Evolutionary conservation across 306 rosid species (phyloP).

Genomic region (Cucurbita moschata): DNA sequence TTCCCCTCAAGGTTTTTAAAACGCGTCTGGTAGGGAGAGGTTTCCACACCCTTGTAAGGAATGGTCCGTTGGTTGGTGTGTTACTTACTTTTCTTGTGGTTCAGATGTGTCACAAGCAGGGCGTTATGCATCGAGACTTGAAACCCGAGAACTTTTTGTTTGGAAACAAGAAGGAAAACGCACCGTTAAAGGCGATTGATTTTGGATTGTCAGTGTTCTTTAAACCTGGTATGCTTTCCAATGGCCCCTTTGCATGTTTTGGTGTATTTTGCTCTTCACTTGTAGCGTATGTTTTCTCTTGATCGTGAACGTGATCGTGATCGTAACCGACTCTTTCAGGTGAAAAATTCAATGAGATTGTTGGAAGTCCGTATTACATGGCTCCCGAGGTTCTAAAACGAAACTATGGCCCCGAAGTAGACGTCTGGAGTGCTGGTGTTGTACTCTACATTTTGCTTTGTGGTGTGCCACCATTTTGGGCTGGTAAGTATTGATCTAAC

Average conservation of each 20-base stretch:
- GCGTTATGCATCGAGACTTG: constrained; percentile 92
- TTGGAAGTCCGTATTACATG: constrained; percentile 99
- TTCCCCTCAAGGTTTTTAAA: too few relatives aligned
- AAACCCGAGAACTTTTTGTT: constrained; percentile 96
- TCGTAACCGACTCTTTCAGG: constrained; percentile 29
- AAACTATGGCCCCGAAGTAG: constrained; percentile 77
- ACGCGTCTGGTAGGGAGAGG: too few relatives aligned
- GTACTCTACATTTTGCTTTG: constrained; percentile 88
- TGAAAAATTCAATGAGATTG: constrained; percentile 69
- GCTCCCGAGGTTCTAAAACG: constrained; percentile 95
- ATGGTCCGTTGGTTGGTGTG: too few relatives aligned
- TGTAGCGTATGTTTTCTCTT: neutral
- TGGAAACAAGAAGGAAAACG: constrained; percentile 75
- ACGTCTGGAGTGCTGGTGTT: constrained; percentile 99
- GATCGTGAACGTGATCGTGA: neutral
- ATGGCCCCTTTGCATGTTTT: neutral
- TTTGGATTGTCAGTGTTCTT: constrained; percentile 90
- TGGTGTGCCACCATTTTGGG: constrained; percentile 99
- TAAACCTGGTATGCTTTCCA: constrained; percentile 52
- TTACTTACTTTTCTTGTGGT: neutral
- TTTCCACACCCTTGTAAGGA: too few relatives aligned
- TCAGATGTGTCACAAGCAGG: constrained; percentile 87
- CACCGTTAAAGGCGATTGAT: constrained; percentile 77
- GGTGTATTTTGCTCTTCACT: neutral
- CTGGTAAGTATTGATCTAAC: constrained; percentile 47